Evolutionary conservation across 2,329 filamentous ascomycete species (phyloP), one percentile per base, ranked within the genome.

Genomic region (Calonectria hawksworthii): DNA sequence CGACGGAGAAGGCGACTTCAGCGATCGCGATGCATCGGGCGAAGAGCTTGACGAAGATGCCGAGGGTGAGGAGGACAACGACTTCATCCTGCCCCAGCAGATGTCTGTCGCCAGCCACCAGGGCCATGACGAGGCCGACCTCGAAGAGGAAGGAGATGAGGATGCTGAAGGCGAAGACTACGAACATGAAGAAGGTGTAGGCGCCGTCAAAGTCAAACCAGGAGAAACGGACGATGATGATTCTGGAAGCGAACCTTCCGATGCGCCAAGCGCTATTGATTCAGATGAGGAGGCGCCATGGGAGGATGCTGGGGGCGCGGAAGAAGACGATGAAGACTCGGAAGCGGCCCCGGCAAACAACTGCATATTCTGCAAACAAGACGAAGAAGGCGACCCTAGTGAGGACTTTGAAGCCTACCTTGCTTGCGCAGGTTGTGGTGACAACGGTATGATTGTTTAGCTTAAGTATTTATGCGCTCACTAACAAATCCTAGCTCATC

Each of bases 381-480:
- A 94, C 77, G 95, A 98, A 85, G 94, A 97, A 70, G 90, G 96
- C 76, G 95, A 96, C 80, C 94, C 95, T 1, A 93, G 91, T 77
- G 94, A 95, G 78, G 94, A 96, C 77, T 97, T 93, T 80, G 95
- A 97, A 84, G 89, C 93, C 73, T 95, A 94, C 83, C 88, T 98
- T 74, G 88, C 93, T 68, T 98, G 96, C 85, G 89, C 88, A 74
- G 89, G 92, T 77, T 99, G 96, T 85, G 93, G 93, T 78, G 94
- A 96, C 83, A 94, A 95, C 85, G 93, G 96, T 98, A 88, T 86
- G 94, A 91, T 63, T 69, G 63, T 51, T 34, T 76, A 70, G 68
- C 26, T 34, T 36, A 47, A 77, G 75, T 74, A 72, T 75, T 75
- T 77, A 78, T 82, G 50, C 51, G 14, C 13, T 34, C 8, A 34